phyloP scores from a whole-genome alignment of 2,329 filamentous ascomycete species.

The Aspergillus fijiensis region DNA sequence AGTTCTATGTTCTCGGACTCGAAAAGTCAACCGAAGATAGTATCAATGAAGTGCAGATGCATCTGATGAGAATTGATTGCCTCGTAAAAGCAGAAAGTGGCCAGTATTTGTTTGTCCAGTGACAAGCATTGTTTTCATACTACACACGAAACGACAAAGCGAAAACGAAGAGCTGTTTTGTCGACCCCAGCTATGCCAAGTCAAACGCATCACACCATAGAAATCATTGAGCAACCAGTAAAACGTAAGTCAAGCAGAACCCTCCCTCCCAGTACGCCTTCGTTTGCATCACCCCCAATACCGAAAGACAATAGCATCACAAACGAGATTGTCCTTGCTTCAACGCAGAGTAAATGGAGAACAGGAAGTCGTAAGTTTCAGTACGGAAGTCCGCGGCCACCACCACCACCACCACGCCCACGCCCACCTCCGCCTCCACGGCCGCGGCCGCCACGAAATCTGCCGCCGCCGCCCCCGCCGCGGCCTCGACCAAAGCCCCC shows the following conservation, averaged over 20 bases:
- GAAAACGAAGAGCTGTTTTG: background rate
- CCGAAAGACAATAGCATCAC: too few species aligned
- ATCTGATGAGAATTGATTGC: too few species aligned
- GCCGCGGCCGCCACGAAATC: constrained; percentile 20
- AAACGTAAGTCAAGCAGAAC: background rate
- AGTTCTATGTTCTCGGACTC: too few species aligned
- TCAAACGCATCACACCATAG: background rate
- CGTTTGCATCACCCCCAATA: background rate
- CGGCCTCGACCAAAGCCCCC: constrained; percentile 18
- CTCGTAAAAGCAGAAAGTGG: too few species aligned
- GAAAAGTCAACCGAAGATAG: too few species aligned
- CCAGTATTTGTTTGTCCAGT: too few species aligned
- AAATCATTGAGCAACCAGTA: background rate
- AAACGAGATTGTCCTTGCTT: background rate
- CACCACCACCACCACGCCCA: constrained; percentile 1
- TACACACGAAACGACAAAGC: background rate
- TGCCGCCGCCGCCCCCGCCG: constrained; percentile 24
- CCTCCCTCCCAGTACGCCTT: background rate
- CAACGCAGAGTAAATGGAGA: background rate
- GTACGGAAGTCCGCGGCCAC: background rate
- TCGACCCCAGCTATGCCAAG: background rate
- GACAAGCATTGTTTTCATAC: too few species aligned
- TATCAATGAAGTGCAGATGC: too few species aligned
- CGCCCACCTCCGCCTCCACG: constrained; percentile 6
- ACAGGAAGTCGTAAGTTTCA: background rate